phyloP scores from a whole-genome alignment of 2,329 filamentous ascomycete genomes.

The Aureobasidium mangrovei region DNA sequence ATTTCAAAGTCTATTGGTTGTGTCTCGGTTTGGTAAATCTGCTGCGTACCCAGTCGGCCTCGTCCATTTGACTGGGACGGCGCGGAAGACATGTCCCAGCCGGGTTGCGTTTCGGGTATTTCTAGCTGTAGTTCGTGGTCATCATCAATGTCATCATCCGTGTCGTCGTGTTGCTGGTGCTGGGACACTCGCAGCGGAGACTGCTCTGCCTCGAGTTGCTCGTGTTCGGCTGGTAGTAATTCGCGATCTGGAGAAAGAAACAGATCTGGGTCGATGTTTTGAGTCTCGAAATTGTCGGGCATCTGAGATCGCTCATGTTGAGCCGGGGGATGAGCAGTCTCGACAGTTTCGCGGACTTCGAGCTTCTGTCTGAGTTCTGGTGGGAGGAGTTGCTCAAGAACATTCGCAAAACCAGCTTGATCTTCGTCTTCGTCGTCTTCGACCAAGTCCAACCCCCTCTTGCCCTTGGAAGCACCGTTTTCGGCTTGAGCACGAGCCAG shows the following conservation, averaged over 20 bases:
- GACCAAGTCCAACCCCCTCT: slow-evolving; percentile 23
- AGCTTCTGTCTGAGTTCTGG: background rate
- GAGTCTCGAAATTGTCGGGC: background rate
- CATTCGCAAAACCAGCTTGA: slow-evolving; percentile 21
- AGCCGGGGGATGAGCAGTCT: background rate
- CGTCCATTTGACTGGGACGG: background rate
- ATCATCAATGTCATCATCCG: background rate
- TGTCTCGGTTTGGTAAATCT: slow-evolving; percentile 25
- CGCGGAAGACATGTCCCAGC: background rate
- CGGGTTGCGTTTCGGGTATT: background rate
- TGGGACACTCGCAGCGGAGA: background rate
- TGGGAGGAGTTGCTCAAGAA: slow-evolving; percentile 18
- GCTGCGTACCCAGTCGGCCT: slow-evolving; percentile 22
- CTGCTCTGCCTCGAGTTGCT: background rate
- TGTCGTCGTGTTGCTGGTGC: background rate
- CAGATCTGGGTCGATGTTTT: background rate
- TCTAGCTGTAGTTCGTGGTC: background rate
- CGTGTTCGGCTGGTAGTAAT: background rate
- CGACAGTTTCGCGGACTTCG: background rate
- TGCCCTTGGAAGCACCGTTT: slow-evolving; percentile 13
- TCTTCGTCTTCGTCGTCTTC: slow-evolving; percentile 25
- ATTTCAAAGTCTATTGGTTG: slow-evolving; percentile 18
- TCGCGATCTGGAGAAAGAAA: slow-evolving; percentile 12
- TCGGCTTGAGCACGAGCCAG: slow-evolving; percentile 26
- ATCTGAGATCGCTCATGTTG: background rate